Evolutionary conservation across 495 filamentous ascomycete species (phyloP).

Genomic region (Rhizodiscina lignyota): DNA sequence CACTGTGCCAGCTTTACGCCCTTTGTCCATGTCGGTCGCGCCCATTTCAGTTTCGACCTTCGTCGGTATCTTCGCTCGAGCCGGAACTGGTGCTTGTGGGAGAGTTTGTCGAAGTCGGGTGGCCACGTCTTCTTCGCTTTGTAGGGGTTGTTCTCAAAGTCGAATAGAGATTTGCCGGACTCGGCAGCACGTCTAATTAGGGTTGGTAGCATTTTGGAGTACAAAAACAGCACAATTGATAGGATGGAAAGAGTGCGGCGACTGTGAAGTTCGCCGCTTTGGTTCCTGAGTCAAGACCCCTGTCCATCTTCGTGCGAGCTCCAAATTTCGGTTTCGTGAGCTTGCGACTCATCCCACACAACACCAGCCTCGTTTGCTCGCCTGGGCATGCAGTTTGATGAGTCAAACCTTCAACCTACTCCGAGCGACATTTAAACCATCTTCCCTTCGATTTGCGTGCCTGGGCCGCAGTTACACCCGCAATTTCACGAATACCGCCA

Average conservation of each 20-base stretch:
- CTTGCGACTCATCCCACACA: too few relatives aligned
- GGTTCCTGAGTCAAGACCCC: slow-evolving; percentile 14
- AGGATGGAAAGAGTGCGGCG: too few relatives aligned
- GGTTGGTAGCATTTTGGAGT: background rate
- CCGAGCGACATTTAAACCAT: too few relatives aligned
- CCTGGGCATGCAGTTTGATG: too few relatives aligned
- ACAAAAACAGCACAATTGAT: background rate
- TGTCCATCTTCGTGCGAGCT: too few relatives aligned
- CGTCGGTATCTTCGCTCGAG: slow-evolving; percentile 46
- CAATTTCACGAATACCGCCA: too few relatives aligned
- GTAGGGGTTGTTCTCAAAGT: slow-evolving; percentile 36
- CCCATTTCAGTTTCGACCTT: slow-evolving; percentile 45
- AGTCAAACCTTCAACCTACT: too few relatives aligned
- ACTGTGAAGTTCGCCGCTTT: too few relatives aligned
- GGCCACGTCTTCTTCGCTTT: slow-evolving; percentile 83
- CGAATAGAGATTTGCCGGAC: slow-evolving; percentile 8
- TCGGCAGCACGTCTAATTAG: background rate
- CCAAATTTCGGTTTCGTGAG: too few relatives aligned
- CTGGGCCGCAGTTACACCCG: too few relatives aligned
- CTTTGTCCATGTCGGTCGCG: slow-evolving; percentile 60
- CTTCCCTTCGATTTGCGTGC: too few relatives aligned
- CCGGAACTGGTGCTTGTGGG: slow-evolving; percentile 67
- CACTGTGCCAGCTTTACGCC: slow-evolving; percentile 53
- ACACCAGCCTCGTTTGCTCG: too few relatives aligned
- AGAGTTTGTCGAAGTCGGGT: slow-evolving; percentile 72